Base-by-base conservation (phyloP, 805 yeast genomes). In the Monosporozyma siamensis region DNA sequence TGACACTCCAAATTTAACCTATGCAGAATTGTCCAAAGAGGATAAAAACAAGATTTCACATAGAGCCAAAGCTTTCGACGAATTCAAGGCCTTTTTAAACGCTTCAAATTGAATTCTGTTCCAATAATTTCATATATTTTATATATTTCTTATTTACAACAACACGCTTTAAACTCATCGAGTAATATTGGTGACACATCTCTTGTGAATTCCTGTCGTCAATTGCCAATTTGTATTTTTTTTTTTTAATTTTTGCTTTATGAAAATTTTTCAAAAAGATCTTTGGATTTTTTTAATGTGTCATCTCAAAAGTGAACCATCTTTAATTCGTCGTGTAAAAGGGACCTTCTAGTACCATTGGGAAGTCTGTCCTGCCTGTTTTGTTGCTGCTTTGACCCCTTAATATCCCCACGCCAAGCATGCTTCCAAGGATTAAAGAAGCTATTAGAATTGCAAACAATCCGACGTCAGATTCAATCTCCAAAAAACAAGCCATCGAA, bases 21-120 rank as follows among this genome's bases (percentile, higher is more conserved):
- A 87, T 58, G 97, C 97, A 9, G 97, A 92, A 63, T 77, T 92
- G 89, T 79, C 74, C 41, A 84, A 83, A 58, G 56, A 62, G 2
- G 68, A 72, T 24, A 92, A 94, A 69, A 89, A 92, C 64, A 59
- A 71, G 17, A 83, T 92, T 48, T 82, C 95, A 50, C 98, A 94
- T 58, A 74, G 99, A 55, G 87, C 72, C 56, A 80, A 73, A 62
- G 97, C 98, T 0, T 72, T 92, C 55, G 77, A 70, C 43, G 75
- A 83, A 60, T 73, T 92, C 44, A 77, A 74, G 56, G 75, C 70
- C 21, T 85, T 68, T 50, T 64, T 82, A 47, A 45, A 46, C 15
- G 5, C 34, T 14, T 30, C 11, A 11, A 27, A 27, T n/a, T n/a
- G n/a, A n/a, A n/a, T n/a, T n/a, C n/a, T n/a, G n/a, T n/a, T n/a